Conservation (phyloP, 1,284 basidiomycete species). For the Cutaneotrichosporon cyanovorans region DNA sequence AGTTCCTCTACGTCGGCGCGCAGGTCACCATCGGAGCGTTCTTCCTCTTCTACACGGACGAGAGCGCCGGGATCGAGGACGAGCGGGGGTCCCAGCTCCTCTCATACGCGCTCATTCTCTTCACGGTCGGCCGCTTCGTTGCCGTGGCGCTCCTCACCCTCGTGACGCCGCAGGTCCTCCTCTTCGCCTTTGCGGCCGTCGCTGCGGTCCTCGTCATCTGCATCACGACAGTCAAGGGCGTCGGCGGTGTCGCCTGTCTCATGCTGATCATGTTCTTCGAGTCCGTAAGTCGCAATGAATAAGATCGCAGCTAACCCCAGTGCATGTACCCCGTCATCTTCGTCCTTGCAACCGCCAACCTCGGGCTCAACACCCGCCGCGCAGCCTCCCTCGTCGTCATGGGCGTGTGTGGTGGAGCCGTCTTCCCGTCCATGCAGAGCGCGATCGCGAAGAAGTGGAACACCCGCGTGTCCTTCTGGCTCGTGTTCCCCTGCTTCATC, state of each 20-base stretch:
- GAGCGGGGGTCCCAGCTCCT: conserved; percentile 57
- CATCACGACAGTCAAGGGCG: conserved; percentile 53
- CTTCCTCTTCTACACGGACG: conserved; percentile 61
- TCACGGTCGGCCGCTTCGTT: conserved; percentile 60
- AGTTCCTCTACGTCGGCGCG: conserved; percentile 55
- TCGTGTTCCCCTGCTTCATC: conserved; percentile 44
- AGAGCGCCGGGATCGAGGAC: conserved; percentile 55
- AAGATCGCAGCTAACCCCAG: neutral
- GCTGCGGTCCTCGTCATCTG: conserved; percentile 55
- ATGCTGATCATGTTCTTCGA: conserved; percentile 71
- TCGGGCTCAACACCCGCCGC: conserved; percentile 62
- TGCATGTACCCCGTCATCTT: conserved; percentile 50
- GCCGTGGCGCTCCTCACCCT: conserved; percentile 57
- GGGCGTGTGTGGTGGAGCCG: conserved; percentile 66
- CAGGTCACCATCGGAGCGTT: conserved; percentile 67
- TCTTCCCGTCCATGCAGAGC: conserved; percentile 65
- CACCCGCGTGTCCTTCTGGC: conserved; percentile 41
- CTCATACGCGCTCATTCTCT: conserved; percentile 65
- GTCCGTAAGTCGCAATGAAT: conserved; percentile 42
- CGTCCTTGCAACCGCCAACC: conserved; percentile 61
- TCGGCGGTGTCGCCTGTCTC: conserved; percentile 56
- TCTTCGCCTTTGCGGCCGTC: conserved; percentile 53
- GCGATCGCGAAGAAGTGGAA: conserved; percentile 54
- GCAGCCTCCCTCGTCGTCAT: conserved; percentile 61
- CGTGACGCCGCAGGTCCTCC: conserved; percentile 59